Percentiles rank a stretch among this genome's conserved stretches.
Evolutionary conservation across 2,329 filamentous ascomycete species (phyloP).

Genomic region (Talaromyces islandicus): DNA sequence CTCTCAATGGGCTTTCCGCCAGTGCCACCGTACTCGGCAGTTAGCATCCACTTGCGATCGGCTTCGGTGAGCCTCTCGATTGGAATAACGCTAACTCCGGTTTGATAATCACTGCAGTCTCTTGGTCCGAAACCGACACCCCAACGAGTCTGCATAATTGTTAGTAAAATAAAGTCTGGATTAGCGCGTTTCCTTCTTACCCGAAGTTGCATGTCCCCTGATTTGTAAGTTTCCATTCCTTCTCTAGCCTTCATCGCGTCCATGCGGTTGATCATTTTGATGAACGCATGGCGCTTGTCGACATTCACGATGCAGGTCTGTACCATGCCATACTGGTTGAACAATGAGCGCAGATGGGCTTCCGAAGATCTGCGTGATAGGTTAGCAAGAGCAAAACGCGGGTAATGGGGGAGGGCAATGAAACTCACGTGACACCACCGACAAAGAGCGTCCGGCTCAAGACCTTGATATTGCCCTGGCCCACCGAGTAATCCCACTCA

Average conservation of each 20-base stretch:
- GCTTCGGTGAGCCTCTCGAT: conserved; percentile 90
- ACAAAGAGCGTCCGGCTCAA: conserved; percentile 93
- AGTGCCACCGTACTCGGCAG: conserved; percentile 86
- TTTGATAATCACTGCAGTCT: conserved; percentile 94
- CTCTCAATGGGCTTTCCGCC: conserved; percentile 74
- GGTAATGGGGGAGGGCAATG: conserved; percentile 4
- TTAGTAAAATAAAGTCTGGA: background rate
- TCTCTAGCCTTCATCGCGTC: conserved; percentile 80
- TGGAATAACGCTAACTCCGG: conserved; percentile 86
- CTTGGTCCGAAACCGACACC: conserved; percentile 94
- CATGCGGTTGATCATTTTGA: conserved; percentile 91
- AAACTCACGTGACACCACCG: conserved; percentile 79
- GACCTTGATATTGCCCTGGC: conserved; percentile 78
- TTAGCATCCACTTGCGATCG: conserved; percentile 95
- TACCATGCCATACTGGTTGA: conserved; percentile 75
- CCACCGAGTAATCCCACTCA: conserved; percentile 69
- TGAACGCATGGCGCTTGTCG: conserved; percentile 96
- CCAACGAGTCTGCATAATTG: conserved; percentile 70
- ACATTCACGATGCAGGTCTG: conserved; percentile 98
- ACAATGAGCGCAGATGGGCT: conserved; percentile 72
- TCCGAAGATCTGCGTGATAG: conserved; percentile 61
- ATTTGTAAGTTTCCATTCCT: conserved; percentile 75
- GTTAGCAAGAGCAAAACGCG: conserved; percentile 15
- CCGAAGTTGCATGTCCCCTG: conserved; percentile 65
- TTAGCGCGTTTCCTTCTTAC: conserved; percentile 42